Conservation (phyloP, 2,329 filamentous ascomycete genomes). For the Neurospora sp. region DNA sequence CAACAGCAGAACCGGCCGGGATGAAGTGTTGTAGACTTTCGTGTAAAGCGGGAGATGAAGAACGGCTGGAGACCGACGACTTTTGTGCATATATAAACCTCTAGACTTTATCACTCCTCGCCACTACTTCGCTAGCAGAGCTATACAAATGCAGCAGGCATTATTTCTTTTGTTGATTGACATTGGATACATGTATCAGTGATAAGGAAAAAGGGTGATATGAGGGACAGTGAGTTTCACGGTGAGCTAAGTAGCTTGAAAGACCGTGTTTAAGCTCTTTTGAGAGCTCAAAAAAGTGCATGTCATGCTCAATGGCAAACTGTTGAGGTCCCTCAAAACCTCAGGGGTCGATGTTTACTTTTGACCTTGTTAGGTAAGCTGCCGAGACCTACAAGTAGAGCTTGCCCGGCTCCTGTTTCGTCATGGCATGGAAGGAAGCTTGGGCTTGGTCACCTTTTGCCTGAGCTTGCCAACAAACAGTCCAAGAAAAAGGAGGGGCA, state of each 20-base stretch:
- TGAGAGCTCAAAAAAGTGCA: neutral
- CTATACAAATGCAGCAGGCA: neutral
- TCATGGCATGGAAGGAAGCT: neutral
- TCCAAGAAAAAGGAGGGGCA: neutral
- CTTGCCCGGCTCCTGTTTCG: neutral
- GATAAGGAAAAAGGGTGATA: neutral
- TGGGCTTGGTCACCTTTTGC: neutral
- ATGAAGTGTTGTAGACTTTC: constrained; percentile 23
- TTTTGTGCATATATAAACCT: constrained; percentile 36
- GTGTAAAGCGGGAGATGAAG: neutral
- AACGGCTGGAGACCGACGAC: constrained; percentile 15
- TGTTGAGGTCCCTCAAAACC: too few species aligned
- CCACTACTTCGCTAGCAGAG: constrained; percentile 4
- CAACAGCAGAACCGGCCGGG: constrained; percentile 25
- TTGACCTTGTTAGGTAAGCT: neutral
- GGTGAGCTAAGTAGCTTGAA: neutral
- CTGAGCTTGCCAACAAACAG: neutral
- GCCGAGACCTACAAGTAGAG: neutral
- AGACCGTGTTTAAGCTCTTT: neutral
- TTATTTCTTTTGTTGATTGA: neutral
- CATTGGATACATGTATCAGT: neutral
- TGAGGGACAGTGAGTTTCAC: neutral
- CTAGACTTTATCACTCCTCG: constrained; percentile 24
- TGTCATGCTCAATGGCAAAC: neutral
- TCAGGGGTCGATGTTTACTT: neutral